Evolutionary conservation across 768 basidiomycete species (phyloP), one percentile per base, ranked within the genome.

Genomic region (Suillus spraguei): DNA sequence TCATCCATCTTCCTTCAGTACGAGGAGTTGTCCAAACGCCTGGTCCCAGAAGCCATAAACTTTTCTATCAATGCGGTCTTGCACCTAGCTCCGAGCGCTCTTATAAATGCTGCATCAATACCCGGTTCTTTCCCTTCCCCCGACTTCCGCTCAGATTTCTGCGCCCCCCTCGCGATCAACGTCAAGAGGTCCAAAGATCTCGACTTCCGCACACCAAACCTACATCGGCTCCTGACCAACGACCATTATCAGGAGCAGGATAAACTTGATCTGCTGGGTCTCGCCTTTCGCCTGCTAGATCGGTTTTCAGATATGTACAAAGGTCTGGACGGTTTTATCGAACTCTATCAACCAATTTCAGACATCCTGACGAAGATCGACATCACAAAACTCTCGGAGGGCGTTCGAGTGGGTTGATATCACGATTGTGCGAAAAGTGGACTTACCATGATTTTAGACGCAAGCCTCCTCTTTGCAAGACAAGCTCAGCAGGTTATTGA

Each of bases 1-100:
- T 94, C 90, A 73, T 91, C 93, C 2, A 78, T 99, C 4, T 87
- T 93, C 72, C 75, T 89, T 39, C 88, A 98, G 76, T 99, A 89
- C 70, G 97, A 99, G 78, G 72, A 76, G 44, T 76, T 92, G 33
- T 96, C 95, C 3, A 94, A 93, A 69, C 87, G 96, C 22, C 78
- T 95, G 33, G 86, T 96, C 5, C 97, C 97, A 0, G 97, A 99
- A 75, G 91, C 86, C 8, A 71, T 94, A 61, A 96, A 91, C 73
- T 97, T 99, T 75, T 70, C 92, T 49, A 75, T 87, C 41, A 90
- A 90, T 65, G 72, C 87, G 14, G 74, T 94, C 44, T 78, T 94
- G 38, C 86, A 92, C 70, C 82, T 99, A 16, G 85, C 87, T 2
- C 94, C 94, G 0, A 85, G 87, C 66, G 67, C 68, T 38, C 89